These are phyloP conservation scores for Rhynchospora pubera DNA, from an alignment of 176 grass and related monocot genomes.

Conservation along the genomic window DNA sequence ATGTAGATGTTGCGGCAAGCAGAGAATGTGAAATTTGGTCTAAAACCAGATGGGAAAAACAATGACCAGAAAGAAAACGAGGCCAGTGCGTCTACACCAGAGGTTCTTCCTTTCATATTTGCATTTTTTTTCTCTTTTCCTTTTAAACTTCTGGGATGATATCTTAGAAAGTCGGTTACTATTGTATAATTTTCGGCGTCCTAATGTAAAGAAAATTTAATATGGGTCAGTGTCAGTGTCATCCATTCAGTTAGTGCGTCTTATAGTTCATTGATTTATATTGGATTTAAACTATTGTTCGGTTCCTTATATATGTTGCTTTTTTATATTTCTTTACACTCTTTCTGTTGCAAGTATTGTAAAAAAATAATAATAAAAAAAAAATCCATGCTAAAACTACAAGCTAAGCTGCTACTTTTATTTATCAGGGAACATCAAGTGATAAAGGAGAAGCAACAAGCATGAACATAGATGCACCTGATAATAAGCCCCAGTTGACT, in stretches of 20 bases:
- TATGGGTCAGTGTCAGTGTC: background rate
- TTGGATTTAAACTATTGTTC: background rate
- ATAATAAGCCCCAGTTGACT: slow-evolving; percentile 65
- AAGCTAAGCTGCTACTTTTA: background rate
- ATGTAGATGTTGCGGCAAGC: slow-evolving; percentile 78
- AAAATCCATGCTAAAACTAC: background rate
- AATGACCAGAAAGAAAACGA: slow-evolving; percentile 58
- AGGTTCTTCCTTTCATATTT: slow-evolving; percentile 21
- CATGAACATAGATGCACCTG: slow-evolving; percentile 41
- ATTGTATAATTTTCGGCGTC: background rate
- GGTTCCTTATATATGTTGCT: background rate
- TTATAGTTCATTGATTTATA: background rate
- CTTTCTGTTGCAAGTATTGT: background rate
- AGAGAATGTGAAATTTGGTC: slow-evolving; percentile 84
- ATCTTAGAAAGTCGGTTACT: background rate
- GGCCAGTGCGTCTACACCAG: slow-evolving; percentile 27
- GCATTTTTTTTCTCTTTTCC: background rate
- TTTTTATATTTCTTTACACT: background rate
- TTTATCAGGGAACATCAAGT: slow-evolving; percentile 53
- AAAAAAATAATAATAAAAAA: too few species aligned
- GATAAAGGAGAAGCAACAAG: slow-evolving; percentile 52
- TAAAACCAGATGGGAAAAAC: slow-evolving; percentile 53
- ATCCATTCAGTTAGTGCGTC: background rate
- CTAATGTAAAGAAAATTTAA: background rate
- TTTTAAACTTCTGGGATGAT: background rate